phyloP scores from a whole-genome alignment of 371 early-diverging fungal species.

The Fennellomyces sp. region DNA sequence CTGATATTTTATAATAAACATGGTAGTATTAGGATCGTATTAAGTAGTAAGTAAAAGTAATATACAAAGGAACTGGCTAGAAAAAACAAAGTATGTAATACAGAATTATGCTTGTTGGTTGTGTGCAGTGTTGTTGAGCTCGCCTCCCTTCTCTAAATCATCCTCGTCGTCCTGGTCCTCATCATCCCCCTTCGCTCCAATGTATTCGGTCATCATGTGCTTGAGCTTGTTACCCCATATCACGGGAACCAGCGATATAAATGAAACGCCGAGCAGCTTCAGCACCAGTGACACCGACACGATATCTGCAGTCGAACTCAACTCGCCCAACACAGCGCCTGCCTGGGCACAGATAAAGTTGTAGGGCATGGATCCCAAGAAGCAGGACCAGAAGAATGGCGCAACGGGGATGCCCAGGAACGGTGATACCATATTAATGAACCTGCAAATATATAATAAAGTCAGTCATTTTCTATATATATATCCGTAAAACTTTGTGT shows the following conservation, averaged over 20 bases:
- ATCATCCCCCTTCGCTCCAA: constrained; percentile 16
- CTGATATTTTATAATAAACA: too few relatives aligned
- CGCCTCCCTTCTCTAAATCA: constrained; percentile 26
- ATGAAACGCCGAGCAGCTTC: constrained; percentile 45
- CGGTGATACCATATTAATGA: constrained; percentile 53
- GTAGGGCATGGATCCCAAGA: constrained; percentile 51
- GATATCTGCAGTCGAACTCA: constrained; percentile 53
- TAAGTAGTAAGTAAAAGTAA: too few relatives aligned
- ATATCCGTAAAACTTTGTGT: background rate
- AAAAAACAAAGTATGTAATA: too few relatives aligned
- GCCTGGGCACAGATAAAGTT: constrained; percentile 54
- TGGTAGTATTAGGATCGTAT: too few relatives aligned
- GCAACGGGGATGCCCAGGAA: constrained; percentile 42
- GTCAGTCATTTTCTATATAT: background rate
- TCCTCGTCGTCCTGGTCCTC: constrained; percentile 13
- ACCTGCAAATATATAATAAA: constrained; percentile 20
- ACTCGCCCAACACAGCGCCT: constrained; percentile 46
- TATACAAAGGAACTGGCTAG: too few relatives aligned
- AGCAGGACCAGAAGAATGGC: constrained; percentile 53
- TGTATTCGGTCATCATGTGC: constrained; percentile 15
- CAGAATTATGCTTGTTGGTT: background rate
- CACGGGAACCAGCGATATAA: constrained; percentile 49
- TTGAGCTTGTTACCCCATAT: constrained; percentile 48
- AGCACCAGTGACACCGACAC: constrained; percentile 38
- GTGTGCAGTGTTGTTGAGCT: background rate